These are phyloP conservation scores for Gossypium gossypioides DNA, from an alignment of 441 rosid genomes.

Conservation along the genomic window DNA sequence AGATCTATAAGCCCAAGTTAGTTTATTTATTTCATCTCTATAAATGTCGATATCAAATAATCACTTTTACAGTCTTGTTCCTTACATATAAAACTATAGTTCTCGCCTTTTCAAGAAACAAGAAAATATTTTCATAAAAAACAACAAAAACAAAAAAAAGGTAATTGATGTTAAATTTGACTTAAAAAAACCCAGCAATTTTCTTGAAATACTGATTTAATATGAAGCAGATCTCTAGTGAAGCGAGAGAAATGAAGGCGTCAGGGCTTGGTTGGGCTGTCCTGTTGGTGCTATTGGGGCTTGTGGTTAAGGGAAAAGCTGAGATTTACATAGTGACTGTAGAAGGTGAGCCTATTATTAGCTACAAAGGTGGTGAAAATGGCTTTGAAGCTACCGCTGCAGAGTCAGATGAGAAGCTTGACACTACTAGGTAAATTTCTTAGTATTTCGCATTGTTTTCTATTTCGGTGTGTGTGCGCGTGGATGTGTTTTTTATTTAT, in stretches of 20 bases:
- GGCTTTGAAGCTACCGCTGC: conserved; percentile 86
- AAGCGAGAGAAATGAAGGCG: conserved; percentile 30
- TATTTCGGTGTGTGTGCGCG: not conserved
- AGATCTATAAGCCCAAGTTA: not conserved
- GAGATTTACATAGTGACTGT: conserved; percentile 77
- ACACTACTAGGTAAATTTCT: conserved; percentile 49
- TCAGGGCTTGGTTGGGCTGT: conserved; percentile 17
- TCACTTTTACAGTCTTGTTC: conserved; percentile 5
- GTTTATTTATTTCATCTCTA: not conserved
- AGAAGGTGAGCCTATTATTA: conserved; percentile 86
- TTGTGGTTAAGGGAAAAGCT: conserved; percentile 36
- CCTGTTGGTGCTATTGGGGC: conserved; percentile 29
- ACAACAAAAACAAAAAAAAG: not conserved
- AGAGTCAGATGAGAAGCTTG: conserved; percentile 73
- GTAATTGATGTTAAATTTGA: not conserved
- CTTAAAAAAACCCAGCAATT: not conserved
- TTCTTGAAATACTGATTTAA: not conserved
- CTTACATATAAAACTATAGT: not conserved
- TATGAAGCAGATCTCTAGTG: conserved; percentile 28
- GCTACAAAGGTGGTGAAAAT: conserved; percentile 75
- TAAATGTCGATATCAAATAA: not conserved
- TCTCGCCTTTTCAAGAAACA: not conserved
- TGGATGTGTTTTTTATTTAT: not conserved
- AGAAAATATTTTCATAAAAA: not conserved
- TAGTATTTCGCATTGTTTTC: not conserved